A percentile compares a stretch with the other conserved stretches of the same genome.
phyloP scores from a whole-genome alignment of 192 early-diverging fungal genomes.

The Entomortierella beljakovae region DNA sequence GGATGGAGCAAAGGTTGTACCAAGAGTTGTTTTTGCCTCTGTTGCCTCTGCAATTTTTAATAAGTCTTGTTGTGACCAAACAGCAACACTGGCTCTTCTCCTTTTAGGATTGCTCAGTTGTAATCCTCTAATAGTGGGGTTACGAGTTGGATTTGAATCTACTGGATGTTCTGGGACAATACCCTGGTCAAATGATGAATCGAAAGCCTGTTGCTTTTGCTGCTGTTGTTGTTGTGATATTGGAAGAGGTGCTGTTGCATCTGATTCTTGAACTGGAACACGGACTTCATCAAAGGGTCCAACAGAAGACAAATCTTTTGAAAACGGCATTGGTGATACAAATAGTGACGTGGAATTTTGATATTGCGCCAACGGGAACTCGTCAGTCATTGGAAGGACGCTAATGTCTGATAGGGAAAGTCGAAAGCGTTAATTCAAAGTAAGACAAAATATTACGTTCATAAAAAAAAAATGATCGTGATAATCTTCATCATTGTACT shows the following conservation, averaged over 20 bases:
- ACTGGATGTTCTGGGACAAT: not conserved
- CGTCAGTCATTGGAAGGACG: slow-evolving; percentile 33
- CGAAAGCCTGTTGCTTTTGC: too few relatives aligned
- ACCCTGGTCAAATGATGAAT: too few relatives aligned
- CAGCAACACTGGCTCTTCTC: slow-evolving; percentile 78
- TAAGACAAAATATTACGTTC: too few relatives aligned
- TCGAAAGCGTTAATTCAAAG: not conserved
- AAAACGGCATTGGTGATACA: not conserved
- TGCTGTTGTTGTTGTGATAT: slow-evolving; percentile 24
- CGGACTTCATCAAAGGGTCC: not conserved
- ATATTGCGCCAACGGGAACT: slow-evolving; percentile 6
- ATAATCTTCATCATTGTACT: not conserved
- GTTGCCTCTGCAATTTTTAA: slow-evolving; percentile 70
- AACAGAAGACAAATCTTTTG: not conserved
- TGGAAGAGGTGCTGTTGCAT: not conserved
- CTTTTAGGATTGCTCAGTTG: slow-evolving; percentile 47
- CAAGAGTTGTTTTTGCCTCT: slow-evolving; percentile 15
- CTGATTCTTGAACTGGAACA: not conserved
- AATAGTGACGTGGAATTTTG: not conserved
- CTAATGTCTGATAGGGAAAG: slow-evolving; percentile 17
- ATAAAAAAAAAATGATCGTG: not conserved
- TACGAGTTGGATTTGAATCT: slow-evolving; percentile 29
- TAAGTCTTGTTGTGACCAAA: slow-evolving; percentile 80
- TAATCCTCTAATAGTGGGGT: slow-evolving; percentile 45
- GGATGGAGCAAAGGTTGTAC: slow-evolving; percentile 1